These are phyloP conservation scores for Saccharum officinarum DNA, from an alignment of 176 grass and related monocot genomes.

Conservation along the genomic window DNA sequence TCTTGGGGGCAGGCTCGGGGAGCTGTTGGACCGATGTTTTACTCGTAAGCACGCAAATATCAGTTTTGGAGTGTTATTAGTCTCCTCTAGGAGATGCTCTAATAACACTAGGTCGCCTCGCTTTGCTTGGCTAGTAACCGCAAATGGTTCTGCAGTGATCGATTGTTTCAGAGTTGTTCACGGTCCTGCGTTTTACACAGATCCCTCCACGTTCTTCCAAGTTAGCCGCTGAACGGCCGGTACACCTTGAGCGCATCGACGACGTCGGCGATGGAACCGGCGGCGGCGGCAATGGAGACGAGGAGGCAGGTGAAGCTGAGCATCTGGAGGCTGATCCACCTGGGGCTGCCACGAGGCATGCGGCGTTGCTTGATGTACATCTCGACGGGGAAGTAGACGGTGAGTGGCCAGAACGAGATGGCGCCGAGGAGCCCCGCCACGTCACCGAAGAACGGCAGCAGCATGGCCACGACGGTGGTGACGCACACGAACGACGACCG, in stretches of 20 bases:
- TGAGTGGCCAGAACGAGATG: constrained; percentile 90
- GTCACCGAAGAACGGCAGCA: constrained; percentile 88
- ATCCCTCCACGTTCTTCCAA: neutral
- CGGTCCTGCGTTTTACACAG: neutral
- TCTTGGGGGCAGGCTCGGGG: too few relatives aligned
- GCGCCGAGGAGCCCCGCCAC: constrained; percentile 80
- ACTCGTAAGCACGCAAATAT: too few relatives aligned
- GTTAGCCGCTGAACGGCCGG: constrained; percentile 56
- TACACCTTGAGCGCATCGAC: constrained; percentile 66
- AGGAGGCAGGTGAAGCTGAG: constrained; percentile 56
- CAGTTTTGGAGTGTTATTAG: too few relatives aligned
- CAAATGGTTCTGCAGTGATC: too few relatives aligned
- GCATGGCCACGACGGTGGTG: constrained; percentile 70
- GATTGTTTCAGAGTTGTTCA: neutral
- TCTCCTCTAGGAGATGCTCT: too few relatives aligned
- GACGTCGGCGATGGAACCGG: constrained; percentile 70
- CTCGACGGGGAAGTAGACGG: constrained; percentile 93
- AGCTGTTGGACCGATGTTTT: too few relatives aligned
- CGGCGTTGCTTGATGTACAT: constrained; percentile 80
- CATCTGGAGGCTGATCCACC: constrained; percentile 46
- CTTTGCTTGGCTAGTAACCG: neutral
- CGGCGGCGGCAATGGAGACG: constrained; percentile 56
- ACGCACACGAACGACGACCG: constrained; percentile 69
- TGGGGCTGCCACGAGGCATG: constrained; percentile 33
- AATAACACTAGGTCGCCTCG: too few relatives aligned